Evolutionary conservation across 805 yeast genomes (phyloP).

Genomic region (Cyberlindnera meyerae): DNA sequence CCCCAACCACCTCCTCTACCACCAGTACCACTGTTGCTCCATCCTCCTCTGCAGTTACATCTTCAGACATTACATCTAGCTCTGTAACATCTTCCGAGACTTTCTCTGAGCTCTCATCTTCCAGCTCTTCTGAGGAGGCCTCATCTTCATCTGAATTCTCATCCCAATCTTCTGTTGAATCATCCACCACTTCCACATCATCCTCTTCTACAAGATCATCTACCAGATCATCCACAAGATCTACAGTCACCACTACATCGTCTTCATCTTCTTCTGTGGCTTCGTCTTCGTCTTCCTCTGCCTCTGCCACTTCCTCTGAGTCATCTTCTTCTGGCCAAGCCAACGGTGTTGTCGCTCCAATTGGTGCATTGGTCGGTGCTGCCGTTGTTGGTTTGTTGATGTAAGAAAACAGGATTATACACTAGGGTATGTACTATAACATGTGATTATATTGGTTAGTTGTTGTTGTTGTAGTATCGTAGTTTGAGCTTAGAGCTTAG

Average conservation of each 20-base stretch:
- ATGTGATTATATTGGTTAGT: too few relatives aligned
- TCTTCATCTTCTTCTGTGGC: slow-evolving; percentile 14
- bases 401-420: too few relatives aligned
- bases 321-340: slow-evolving; percentile 25
- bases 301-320: slow-evolving; percentile 10
- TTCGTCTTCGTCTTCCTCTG: slow-evolving; percentile 17
- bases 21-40: slow-evolving; percentile 1
- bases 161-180: slow-evolving; percentile 20
- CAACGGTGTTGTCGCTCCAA: slow-evolving; percentile 32
- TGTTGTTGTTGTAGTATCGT: too few relatives aligned
- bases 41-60: too few relatives aligned
- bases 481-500: too few relatives aligned
- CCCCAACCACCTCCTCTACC: slow-evolving; percentile 9
- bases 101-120: not conserved
- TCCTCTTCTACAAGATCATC: too few relatives aligned
- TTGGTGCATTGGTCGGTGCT: slow-evolving; percentile 38
- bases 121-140: not conserved
- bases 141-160: slow-evolving; percentile 16
- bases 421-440: too few relatives aligned
- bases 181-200: too few relatives aligned
- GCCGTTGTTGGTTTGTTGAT: slow-evolving; percentile 24
- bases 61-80: too few relatives aligned
- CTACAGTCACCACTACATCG: too few relatives aligned
- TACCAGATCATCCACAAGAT: too few relatives aligned
- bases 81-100: too few relatives aligned